Conservation (phyloP, 179 eudicot species). For the Beta corolliflora region DNA sequence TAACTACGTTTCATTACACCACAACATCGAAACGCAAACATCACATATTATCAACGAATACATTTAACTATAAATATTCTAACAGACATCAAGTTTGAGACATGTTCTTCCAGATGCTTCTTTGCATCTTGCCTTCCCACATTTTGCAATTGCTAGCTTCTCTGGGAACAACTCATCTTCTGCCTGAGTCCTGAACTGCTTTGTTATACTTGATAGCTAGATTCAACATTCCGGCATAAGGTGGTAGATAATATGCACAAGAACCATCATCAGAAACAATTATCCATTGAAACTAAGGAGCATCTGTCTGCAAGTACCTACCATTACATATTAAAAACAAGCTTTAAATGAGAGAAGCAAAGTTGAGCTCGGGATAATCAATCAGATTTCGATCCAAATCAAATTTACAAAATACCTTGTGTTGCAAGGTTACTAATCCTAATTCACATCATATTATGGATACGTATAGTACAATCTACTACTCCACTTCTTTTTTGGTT, state of each 20-base stretch:
- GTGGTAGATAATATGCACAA: not conserved
- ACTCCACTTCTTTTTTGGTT: too few relatives aligned
- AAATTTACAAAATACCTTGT: too few relatives aligned
- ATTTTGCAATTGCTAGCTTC: constrained; percentile 74
- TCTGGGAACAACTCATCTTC: constrained; percentile 86
- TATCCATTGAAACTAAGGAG: not conserved
- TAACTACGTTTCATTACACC: too few relatives aligned
- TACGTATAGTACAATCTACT: too few relatives aligned
- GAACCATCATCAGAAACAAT: not conserved
- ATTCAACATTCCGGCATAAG: constrained; percentile 44
- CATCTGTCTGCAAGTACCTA: too few relatives aligned
- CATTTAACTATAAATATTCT: too few relatives aligned
- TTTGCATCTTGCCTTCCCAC: constrained; percentile 96
- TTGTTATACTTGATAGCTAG: constrained; percentile 77
- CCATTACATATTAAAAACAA: not conserved
- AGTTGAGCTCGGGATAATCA: too few relatives aligned
- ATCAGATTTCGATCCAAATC: too few relatives aligned
- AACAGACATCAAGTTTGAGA: constrained; percentile 90
- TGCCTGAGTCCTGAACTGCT: constrained; percentile 62
- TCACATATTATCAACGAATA: too few relatives aligned
- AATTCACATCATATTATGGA: too few relatives aligned
- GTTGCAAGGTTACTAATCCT: too few relatives aligned
- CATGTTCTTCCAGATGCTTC: constrained; percentile 92
- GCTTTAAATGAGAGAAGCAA: not conserved
- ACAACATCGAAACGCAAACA: too few relatives aligned